Evolutionary conservation across 176 grass and related monocot species (phyloP), one percentile per base, ranked within the genome.

Genomic region (Raddia distichophylla): DNA sequence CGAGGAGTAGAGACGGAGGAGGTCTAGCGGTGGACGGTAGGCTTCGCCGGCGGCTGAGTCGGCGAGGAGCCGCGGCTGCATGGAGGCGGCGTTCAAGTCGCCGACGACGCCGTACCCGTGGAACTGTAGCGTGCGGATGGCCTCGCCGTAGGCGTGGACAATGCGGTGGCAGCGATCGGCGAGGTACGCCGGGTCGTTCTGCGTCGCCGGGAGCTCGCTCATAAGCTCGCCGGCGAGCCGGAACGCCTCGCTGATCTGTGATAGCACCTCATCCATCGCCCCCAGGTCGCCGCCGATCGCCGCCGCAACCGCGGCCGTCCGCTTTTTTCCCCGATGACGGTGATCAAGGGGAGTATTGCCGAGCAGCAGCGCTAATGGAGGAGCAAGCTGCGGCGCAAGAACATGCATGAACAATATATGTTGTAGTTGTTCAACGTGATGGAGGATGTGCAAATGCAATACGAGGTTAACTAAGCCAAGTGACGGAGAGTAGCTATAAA

Each of bases 181-280:
- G 43, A 90, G 74, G 74, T 86, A 86, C 2, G 20, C 79, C 60
- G 74, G 88, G 34, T 73, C 19, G 60, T 86, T 82, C 83, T 78
- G 83, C 67, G 40, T 49, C 16, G 67, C 53, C 33, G 20, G 15
- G 73, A 86, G 83, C 83, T 86, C 88, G 16, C 1, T n/a, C 83
- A 78, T 82, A 15, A 90, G 88, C 73, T 68, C 67, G 48, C 0
- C 0, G 74, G 83, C 83, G 51, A 90, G 88, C 32, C 67, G 60
- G 83, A 82, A 90, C 14, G 60, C 88, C 16, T 78, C 60, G 52
- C 13, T 1, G 45, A 90, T 78, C 60, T 78, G 83, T 17, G 34
- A 45, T n/a, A 78, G 52, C 50, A 60, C 88, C 34, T 90, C 67
- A 8, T 90, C 88, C 88, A 90, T 86, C 42, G 11, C 19, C 37